These are phyloP conservation scores for Clohesyomyces aquaticus DNA, from an alignment of 495 filamentous ascomycete species.

Conservation along the genomic window DNA sequence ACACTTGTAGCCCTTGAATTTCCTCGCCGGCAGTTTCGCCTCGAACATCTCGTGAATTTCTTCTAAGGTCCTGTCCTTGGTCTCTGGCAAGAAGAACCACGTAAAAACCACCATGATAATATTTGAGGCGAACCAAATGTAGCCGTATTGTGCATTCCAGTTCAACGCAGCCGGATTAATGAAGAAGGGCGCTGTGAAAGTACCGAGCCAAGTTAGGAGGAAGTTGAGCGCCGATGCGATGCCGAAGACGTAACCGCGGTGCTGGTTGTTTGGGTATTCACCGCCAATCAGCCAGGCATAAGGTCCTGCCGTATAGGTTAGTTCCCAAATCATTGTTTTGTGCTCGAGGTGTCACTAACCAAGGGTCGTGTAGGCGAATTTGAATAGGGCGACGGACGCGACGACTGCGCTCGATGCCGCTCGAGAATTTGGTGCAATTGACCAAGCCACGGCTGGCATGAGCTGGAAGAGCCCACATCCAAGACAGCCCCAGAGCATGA, in stretches of 20 bases:
- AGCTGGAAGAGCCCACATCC: constrained; percentile 16
- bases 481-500: constrained; percentile 12
- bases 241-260: constrained; percentile 26
- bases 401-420: constrained; percentile 12
- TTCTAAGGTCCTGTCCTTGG: constrained; percentile 49
- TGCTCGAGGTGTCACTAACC: no score
- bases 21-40: constrained; percentile 43
- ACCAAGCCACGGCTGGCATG: constrained; percentile 22
- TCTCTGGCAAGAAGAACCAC: constrained; percentile 59
- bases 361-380: constrained; percentile 16
- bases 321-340: no score
- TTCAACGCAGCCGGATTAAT: constrained; percentile 27
- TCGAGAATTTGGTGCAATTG: constrained; percentile 6
- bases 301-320: constrained; percentile 1
- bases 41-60: constrained; percentile 45
- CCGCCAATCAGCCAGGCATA: constrained; percentile 28
- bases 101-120: constrained; percentile 53
- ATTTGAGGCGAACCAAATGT: constrained; percentile 52
- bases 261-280: constrained; percentile 22
- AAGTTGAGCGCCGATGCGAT: constrained; percentile 26
- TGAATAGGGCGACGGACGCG: constrained; percentile 21
- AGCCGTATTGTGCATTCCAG: constrained; percentile 52
- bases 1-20: constrained; percentile 45
- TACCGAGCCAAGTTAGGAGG: constrained; percentile 16
- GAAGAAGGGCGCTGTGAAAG: constrained; percentile 31